These are phyloP conservation scores for Amanita pseudoporphyria DNA, from an alignment of 768 basidiomycete genomes.

Conservation along the genomic window DNA sequence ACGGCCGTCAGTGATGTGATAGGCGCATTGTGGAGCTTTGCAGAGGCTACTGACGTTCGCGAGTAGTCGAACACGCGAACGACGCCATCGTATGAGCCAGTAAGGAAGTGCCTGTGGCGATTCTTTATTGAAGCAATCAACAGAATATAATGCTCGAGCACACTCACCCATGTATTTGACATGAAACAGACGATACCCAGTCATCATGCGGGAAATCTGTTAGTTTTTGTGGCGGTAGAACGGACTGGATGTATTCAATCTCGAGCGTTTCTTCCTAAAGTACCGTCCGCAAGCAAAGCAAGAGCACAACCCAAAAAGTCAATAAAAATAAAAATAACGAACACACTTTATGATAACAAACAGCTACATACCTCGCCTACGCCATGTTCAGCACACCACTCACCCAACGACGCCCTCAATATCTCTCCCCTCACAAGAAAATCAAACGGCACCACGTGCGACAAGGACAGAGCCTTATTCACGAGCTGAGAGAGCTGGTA, in stretches of 20 bases:
- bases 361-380: constrained; percentile 55
- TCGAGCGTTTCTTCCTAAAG: constrained; percentile 80
- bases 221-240: constrained; percentile 79
- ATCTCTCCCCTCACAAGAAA: constrained; percentile 84
- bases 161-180: constrained; percentile 41
- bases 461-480: constrained; percentile 80
- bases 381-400: constrained; percentile 65
- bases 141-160: constrained; percentile 5
- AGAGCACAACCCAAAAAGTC: too few relatives aligned
- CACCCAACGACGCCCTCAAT: constrained; percentile 56
- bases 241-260: constrained; percentile 85
- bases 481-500: constrained; percentile 96
- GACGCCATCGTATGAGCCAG: constrained; percentile 74
- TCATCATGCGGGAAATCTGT: constrained; percentile 80
- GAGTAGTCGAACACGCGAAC: constrained; percentile 69
- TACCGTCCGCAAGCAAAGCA: too few relatives aligned
- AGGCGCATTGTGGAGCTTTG: constrained; percentile 50
- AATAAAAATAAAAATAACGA: too few relatives aligned
- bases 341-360: not conserved
- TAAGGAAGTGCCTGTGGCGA: constrained; percentile 55
- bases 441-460: constrained; percentile 81
- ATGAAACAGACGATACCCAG: constrained; percentile 84
- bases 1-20: constrained; percentile 57
- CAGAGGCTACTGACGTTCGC: constrained; percentile 41
- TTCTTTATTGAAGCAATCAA: too few relatives aligned